Evolutionary conservation across 2,329 filamentous ascomycete species (phyloP).

Genomic region (Aspergillus carbonarius): DNA sequence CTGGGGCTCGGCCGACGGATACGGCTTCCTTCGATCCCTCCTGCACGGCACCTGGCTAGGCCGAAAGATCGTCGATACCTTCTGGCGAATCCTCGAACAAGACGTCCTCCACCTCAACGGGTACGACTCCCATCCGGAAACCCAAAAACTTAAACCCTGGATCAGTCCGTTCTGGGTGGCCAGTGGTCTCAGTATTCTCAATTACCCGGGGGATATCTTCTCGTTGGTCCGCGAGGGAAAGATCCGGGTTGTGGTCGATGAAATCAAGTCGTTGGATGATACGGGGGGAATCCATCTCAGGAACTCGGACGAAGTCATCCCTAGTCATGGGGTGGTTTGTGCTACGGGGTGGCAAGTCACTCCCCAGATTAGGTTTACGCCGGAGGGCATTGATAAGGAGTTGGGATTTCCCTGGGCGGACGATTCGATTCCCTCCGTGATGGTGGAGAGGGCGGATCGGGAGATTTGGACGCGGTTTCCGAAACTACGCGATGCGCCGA

Average conservation of each 20-base stretch:
- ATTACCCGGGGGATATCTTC: constrained; percentile 59
- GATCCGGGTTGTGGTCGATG: constrained; percentile 57
- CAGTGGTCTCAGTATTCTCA: constrained; percentile 59
- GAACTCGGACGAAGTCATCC: constrained; percentile 62
- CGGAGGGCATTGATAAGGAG: constrained; percentile 42
- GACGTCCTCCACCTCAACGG: constrained; percentile 51
- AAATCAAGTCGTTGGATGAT: constrained; percentile 54
- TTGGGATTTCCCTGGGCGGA: constrained; percentile 48
- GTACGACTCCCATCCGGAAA: constrained; percentile 47
- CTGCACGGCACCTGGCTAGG: constrained; percentile 55
- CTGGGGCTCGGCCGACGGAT: constrained; percentile 66
- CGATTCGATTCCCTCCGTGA: constrained; percentile 35
- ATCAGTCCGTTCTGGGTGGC: constrained; percentile 54
- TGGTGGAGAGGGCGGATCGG: constrained; percentile 47
- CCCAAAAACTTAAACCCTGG: constrained; percentile 49
- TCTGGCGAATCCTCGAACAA: constrained; percentile 54
- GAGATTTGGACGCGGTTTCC: constrained; percentile 55
- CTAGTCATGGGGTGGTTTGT: constrained; percentile 53
- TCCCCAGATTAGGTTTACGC: constrained; percentile 51
- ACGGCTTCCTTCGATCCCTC: constrained; percentile 42
- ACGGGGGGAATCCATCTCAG: constrained; percentile 53
- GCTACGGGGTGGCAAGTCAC: constrained; percentile 58
- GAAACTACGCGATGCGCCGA: constrained; percentile 47
- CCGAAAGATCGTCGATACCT: constrained; percentile 49
- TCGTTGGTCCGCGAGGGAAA: constrained; percentile 54